Evolutionary conservation across 768 basidiomycete genomes (phyloP).

Genomic region (Cystobasidium onofrii): DNA sequence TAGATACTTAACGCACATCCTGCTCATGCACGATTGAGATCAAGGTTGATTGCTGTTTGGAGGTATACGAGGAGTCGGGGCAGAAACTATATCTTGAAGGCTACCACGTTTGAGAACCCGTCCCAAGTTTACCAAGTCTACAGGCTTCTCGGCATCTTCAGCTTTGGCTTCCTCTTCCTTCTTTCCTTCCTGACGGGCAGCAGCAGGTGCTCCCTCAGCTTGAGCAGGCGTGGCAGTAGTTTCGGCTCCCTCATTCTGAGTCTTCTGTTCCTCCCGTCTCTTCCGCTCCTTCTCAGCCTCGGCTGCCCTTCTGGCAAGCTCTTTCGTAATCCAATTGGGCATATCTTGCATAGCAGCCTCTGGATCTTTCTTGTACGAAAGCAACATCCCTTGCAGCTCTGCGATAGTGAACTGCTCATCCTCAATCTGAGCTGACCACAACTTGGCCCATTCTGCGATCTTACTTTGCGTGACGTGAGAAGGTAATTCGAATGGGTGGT

Average conservation of each 20-base stretch:
- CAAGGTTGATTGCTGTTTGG: too few relatives aligned
- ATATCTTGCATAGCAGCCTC: conserved; percentile 2
- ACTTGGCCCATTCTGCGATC: conserved; percentile 7
- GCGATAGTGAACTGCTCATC: conserved; percentile 25
- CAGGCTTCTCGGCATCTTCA: background rate
- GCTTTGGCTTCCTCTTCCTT: background rate
- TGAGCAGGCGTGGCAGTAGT: background rate
- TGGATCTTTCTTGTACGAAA: conserved; percentile 26
- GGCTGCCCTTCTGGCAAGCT: background rate
- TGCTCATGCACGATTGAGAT: too few relatives aligned
- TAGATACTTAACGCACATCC: too few relatives aligned
- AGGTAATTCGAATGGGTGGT: conserved; percentile 27
- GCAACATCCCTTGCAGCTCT: conserved; percentile 29
- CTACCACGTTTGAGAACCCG: background rate
- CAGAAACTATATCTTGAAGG: background rate
- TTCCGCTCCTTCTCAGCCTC: background rate
- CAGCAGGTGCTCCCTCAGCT: background rate
- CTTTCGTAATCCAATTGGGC: conserved; percentile 6
- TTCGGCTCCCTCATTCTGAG: background rate
- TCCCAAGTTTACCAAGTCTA: background rate
- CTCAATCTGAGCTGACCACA: background rate
- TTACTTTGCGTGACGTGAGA: background rate
- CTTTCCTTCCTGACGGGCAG: background rate
- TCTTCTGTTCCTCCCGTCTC: conserved; percentile 16
- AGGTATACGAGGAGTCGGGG: background rate